Evolutionary conservation across 805 yeast genomes (phyloP).

Genomic region (Cyberlindnera sargentensis): DNA sequence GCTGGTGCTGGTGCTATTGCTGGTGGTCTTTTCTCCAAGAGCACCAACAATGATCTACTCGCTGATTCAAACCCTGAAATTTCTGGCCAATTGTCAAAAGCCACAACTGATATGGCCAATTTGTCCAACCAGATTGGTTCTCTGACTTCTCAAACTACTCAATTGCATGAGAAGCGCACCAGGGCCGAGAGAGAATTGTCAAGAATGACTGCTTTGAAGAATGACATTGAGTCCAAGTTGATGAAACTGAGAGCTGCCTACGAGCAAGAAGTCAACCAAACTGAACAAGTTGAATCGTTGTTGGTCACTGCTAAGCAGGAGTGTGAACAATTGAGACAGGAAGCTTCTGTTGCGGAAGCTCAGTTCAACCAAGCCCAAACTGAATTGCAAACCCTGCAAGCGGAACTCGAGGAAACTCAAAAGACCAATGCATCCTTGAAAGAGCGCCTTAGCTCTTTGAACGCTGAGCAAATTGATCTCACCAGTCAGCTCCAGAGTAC

Average conservation of each 20-base stretch:
- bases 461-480: conserved; percentile 57
- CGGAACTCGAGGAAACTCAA: conserved; percentile 59
- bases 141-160: conserved; percentile 65
- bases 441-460: conserved; percentile 59
- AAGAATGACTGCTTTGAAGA: conserved; percentile 58
- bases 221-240: conserved; percentile 68
- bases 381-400: conserved; percentile 54
- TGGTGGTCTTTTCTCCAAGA: conserved; percentile 3
- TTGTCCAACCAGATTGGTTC: conserved; percentile 80
- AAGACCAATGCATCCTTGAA: conserved; percentile 57
- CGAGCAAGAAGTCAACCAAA: conserved; percentile 72
- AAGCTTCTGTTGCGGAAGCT: conserved; percentile 72
- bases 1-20: conserved; percentile 4
- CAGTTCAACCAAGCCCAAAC: conserved; percentile 63
- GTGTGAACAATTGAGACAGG: conserved; percentile 61
- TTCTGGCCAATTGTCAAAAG: conserved; percentile 63
- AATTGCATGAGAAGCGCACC: conserved; percentile 59
- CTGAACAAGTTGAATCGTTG: conserved; percentile 60
- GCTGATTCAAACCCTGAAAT: conserved; percentile 46
- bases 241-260: conserved; percentile 59
- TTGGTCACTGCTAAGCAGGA: conserved; percentile 57
- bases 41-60: conserved; percentile 40
- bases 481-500: conserved; percentile 48
- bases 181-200: conserved; percentile 73
- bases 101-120: conserved; percentile 82